Conservation (phyloP, 2,329 filamentous ascomycete genomes). For the Pseudopithomyces maydicus region DNA sequence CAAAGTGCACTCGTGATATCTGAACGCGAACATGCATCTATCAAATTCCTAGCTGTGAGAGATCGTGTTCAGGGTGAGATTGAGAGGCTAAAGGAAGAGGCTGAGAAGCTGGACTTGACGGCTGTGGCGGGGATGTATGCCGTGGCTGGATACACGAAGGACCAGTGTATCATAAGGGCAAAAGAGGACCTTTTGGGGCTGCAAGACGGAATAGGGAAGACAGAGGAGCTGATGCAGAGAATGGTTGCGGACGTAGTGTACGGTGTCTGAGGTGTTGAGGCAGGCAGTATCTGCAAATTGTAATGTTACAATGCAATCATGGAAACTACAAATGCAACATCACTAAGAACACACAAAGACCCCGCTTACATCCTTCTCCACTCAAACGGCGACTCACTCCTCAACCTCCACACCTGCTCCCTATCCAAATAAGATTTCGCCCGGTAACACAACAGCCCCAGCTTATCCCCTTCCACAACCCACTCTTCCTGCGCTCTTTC, state of each 20-base stretch:
- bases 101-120: not conserved
- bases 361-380: too few species aligned
- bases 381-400: too few species aligned
- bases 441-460: not conserved
- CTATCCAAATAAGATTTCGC: too few species aligned
- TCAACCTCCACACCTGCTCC: too few species aligned
- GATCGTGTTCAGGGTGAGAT: not conserved
- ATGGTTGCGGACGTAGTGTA: not conserved
- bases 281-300: too few species aligned
- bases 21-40: not conserved
- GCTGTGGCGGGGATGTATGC: not conserved
- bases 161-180: not conserved
- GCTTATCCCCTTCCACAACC: not conserved
- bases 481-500: not conserved
- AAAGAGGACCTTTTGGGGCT: not conserved
- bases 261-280: not conserved
- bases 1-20: not conserved
- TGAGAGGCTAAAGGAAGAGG: not conserved
- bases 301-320: too few species aligned
- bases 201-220: not conserved
- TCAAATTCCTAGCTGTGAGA: not conserved
- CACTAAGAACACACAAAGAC: too few species aligned
- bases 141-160: not conserved
- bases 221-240: not conserved
- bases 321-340: too few species aligned